Evolutionary conservation across 225 moss, liverwort and hornwort genomes (phyloP).

Genomic region (Physcomitrium patens): DNA sequence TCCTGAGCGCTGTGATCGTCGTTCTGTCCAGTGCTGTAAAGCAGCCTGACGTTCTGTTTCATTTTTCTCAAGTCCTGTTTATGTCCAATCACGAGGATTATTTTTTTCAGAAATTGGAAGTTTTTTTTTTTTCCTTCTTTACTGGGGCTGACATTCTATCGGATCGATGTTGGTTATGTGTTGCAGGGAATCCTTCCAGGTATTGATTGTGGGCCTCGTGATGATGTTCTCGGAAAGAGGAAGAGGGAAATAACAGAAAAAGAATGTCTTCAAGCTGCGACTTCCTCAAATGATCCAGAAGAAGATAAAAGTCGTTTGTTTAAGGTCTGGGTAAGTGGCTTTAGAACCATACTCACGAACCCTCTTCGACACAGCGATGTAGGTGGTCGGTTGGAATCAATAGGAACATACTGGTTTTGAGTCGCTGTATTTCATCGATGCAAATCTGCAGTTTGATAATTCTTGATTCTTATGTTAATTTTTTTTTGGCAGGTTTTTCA

Average conservation of each 20-base stretch:
- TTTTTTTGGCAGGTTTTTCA: slow-evolving; percentile 78
- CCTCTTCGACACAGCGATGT: slow-evolving; percentile 3
- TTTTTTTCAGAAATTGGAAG: neutral
- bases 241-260: slow-evolving; percentile 35
- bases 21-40: slow-evolving; percentile 11
- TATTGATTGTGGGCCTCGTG: slow-evolving; percentile 16
- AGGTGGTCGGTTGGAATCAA: slow-evolving; percentile 2
- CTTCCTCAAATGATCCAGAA: slow-evolving; percentile 24
- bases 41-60: neutral
- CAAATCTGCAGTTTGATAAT: neutral
- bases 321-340: slow-evolving; percentile 58
- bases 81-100: neutral
- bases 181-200: slow-evolving; percentile 46
- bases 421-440: neutral
- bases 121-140: neutral
- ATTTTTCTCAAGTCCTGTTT: slow-evolving; percentile 1
- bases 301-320: slow-evolving; percentile 43
- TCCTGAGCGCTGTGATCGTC: slow-evolving; percentile 10
- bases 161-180: slow-evolving; percentile 22
- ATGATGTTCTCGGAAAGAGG: slow-evolving; percentile 40
- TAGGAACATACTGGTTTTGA: neutral
- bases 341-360: neutral
- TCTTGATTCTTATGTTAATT: slow-evolving; percentile 17
- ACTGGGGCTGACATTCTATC: neutral
- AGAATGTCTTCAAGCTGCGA: slow-evolving; percentile 22